Percentiles rank a stretch among this genome's conserved stretches.
phyloP scores from a whole-genome alignment of 768 basidiomycete species.

The Termitomyces sp. region DNA sequence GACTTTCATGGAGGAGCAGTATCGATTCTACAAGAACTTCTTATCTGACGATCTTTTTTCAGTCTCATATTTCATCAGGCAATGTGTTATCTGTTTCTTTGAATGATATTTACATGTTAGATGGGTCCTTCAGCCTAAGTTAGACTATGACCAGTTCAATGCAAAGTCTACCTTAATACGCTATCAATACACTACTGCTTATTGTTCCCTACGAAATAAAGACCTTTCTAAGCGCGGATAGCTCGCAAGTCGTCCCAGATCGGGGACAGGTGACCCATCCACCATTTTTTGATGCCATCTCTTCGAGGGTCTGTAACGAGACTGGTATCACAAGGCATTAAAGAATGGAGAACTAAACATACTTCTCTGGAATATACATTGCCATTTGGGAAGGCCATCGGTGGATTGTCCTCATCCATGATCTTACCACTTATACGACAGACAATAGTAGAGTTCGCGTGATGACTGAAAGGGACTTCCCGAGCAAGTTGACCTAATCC shows the following conservation, averaged over 20 bases:
- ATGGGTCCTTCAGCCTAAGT: too few species aligned
- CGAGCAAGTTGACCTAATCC: conserved; percentile 70
- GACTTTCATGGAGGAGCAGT: too few species aligned
- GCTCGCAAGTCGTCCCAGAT: conserved; percentile 58
- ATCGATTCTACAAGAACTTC: too few species aligned
- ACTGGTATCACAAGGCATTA: conserved; percentile 4
- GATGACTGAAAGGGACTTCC: conserved; percentile 90
- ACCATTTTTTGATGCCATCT: conserved; percentile 77
- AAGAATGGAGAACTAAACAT: conserved; percentile 18
- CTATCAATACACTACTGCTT: not conserved
- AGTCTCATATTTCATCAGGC: too few species aligned
- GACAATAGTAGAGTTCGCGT: conserved; percentile 93
- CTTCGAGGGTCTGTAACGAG: conserved; percentile 69
- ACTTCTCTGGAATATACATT: conserved; percentile 93
- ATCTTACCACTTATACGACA: conserved; percentile 88
- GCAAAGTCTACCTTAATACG: not conserved
- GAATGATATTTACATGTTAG: too few species aligned
- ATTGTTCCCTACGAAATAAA: conserved; percentile 64
- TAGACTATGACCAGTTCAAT: not conserved
- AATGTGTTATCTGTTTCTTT: too few species aligned
- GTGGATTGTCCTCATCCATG: conserved; percentile 92
- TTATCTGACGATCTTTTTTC: too few species aligned
- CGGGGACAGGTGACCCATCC: conserved; percentile 84
- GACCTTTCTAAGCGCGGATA: conserved; percentile 73
- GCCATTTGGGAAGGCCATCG: conserved; percentile 87